Percentiles rank a stretch among this genome's conserved stretches.
phyloP scores from a whole-genome alignment of 164 flowering plant species.

The Houttuynia cordata region DNA sequence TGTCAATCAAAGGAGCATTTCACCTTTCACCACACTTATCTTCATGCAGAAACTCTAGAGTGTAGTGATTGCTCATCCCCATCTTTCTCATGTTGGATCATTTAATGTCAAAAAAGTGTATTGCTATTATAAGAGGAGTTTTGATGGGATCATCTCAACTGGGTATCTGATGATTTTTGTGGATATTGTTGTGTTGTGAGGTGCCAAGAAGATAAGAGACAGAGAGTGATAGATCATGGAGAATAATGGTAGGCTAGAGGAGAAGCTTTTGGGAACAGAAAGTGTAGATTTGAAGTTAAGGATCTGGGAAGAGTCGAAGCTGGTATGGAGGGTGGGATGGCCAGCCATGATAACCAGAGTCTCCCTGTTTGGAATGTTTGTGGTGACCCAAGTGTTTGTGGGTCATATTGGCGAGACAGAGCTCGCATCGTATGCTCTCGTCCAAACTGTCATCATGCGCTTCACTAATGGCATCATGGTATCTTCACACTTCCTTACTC shows the following conservation, averaged over 20 bases:
- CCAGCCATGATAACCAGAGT: slow-evolving; percentile 43
- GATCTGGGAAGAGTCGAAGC: slow-evolving; percentile 19
- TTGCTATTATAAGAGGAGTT: no score
- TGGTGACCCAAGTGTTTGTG: slow-evolving; percentile 38
- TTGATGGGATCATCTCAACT: no score
- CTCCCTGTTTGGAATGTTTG: slow-evolving; percentile 24
- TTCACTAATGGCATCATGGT: slow-evolving; percentile 42
- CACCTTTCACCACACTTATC: no score
- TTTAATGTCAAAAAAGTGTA: no score
- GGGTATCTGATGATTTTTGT: background rate
- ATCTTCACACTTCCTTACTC: background rate
- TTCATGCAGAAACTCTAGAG: no score
- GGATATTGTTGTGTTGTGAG: background rate
- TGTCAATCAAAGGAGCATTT: no score
- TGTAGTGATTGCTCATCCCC: no score
- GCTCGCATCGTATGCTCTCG: slow-evolving; percentile 40
- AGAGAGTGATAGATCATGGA: background rate
- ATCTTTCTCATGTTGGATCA: no score
- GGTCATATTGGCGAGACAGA: slow-evolving; percentile 29
- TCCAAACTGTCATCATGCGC: slow-evolving; percentile 27
- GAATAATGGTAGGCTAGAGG: background rate
- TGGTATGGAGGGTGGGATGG: slow-evolving; percentile 39
- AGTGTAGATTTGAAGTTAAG: slow-evolving; percentile 1
- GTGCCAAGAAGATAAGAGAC: no score
- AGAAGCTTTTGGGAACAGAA: no score